phyloP scores from a whole-genome alignment of 768 basidiomycete species.

The Lactarius hengduanensis region DNA sequence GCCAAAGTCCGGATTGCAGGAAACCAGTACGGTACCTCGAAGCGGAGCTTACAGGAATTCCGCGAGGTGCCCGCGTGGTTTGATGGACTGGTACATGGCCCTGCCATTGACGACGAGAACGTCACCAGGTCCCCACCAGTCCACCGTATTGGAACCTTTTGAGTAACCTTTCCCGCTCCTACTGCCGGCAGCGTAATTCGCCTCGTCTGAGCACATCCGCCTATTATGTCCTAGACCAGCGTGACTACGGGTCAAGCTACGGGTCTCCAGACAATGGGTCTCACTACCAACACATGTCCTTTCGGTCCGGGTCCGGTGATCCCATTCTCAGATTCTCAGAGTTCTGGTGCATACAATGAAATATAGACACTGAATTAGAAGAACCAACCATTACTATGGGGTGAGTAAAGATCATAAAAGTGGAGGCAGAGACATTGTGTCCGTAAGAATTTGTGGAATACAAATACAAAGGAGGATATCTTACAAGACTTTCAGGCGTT shows the following conservation, averaged over 20 bases:
- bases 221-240: not conserved
- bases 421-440: constrained; percentile 3
- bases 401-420: constrained; percentile 2
- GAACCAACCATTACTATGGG: constrained; percentile 11
- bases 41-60: constrained; percentile 28
- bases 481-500: constrained; percentile 25
- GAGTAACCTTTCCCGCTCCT: constrained; percentile 1
- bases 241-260: too few relatives aligned
- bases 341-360: constrained; percentile 8
- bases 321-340: constrained; percentile 1
- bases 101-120: constrained; percentile 7
- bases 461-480: constrained; percentile 24
- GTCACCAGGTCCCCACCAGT: constrained; percentile 15
- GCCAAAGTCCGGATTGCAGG: not conserved
- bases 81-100: constrained; percentile 20
- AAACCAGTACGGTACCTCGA: constrained; percentile 1
- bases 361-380: constrained; percentile 17
- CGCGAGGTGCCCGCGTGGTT: constrained; percentile 25
- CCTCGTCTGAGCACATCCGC: not conserved
- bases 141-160: constrained; percentile 25
- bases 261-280: not conserved
- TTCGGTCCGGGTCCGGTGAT: not conserved
- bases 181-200: constrained; percentile 2
- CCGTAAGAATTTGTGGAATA: constrained; percentile 17
- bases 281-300: not conserved